These are phyloP conservation scores for Fraxinus quadrangulata DNA, from an alignment of 257 asterid species.

Conservation along the genomic window DNA sequence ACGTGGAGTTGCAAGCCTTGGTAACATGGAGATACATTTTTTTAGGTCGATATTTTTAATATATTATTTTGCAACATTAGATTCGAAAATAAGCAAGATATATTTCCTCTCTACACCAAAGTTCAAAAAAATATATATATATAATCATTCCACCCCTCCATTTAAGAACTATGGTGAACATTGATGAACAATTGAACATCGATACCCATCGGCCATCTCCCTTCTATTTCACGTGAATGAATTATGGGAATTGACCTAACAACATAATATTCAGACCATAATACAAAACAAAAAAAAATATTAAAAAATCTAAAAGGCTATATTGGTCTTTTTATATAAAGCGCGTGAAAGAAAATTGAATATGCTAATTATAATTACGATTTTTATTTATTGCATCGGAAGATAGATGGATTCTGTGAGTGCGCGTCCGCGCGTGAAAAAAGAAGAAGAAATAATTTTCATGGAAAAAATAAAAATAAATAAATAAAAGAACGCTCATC, in stretches of 20 bases:
- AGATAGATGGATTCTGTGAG: not conserved
- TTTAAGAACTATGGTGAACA: not conserved
- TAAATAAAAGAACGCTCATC: not conserved
- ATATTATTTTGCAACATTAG: too few species aligned
- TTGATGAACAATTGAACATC: not conserved
- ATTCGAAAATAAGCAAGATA: too few species aligned
- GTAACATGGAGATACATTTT: too few species aligned
- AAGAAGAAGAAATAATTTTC: not conserved
- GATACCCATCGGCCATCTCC: not conserved
- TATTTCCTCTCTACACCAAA: too few species aligned
- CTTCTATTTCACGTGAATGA: constrained; percentile 4
- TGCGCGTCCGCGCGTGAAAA: not conserved
- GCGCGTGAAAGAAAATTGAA: not conserved
- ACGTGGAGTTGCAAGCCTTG: too few species aligned
- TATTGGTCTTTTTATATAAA: not conserved
- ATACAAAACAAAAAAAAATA: not conserved
- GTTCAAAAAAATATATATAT: too few species aligned
- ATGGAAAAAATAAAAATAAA: not conserved
- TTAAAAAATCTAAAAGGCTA: not conserved
- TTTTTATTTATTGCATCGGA: too few species aligned
- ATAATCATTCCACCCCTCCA: not conserved
- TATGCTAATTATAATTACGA: too few species aligned
- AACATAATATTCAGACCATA: not conserved
- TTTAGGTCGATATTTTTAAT: too few species aligned
- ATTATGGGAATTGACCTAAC: not conserved